Evolutionary conservation across 1,284 basidiomycete species (phyloP), one percentile per base, ranked within the genome.

Genomic region (Tilletia setariae): DNA sequence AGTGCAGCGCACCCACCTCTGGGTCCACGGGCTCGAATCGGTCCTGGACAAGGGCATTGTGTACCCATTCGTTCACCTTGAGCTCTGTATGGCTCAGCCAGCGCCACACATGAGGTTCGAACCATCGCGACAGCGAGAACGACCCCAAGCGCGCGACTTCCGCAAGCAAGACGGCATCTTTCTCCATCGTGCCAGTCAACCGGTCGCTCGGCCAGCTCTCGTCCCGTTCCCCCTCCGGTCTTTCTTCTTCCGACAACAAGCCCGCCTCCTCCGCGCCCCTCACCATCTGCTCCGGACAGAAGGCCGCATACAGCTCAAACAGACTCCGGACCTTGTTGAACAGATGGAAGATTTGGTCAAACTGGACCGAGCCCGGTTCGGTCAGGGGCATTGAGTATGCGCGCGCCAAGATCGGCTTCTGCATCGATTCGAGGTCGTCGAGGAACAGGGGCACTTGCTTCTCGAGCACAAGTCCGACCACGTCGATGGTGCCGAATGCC

Each of bases 11-110:
- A 51, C 89, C 89, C 76, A 93, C 91, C 64, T 70, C 21, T 21
- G 23, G 63, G 30, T 78, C 79, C 65, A 80, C 72, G 2, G 93
- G 89, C 81, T 92, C 87, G 44, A 82, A 81, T 3, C 64, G 53
- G 65, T 82, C 80, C 51, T 69, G 70, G 47, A 66, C 71, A 44
- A 81, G 70, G 9, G 80, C 80, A 35, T 76, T 78, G 68, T 72
- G 68, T 11, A 97, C 94, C 96, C 96, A 99, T 75, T 94, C 90
- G 53, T 87, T 86, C 4, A 95, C 98, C 85, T 93, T 97, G 70
- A 86, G 88, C 74, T 95, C 92, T 0, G 93, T 96, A 70, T 90
- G 90, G n/a, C 88, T 80, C 8, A 99, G 84, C 95, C 95, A 99
- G 72, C 91, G 89, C 2, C 89, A 87, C 11, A 98, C 91, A 81